These are phyloP conservation scores for Vigna angularis DNA, from an alignment of 306 rosid species.

Conservation along the genomic window DNA sequence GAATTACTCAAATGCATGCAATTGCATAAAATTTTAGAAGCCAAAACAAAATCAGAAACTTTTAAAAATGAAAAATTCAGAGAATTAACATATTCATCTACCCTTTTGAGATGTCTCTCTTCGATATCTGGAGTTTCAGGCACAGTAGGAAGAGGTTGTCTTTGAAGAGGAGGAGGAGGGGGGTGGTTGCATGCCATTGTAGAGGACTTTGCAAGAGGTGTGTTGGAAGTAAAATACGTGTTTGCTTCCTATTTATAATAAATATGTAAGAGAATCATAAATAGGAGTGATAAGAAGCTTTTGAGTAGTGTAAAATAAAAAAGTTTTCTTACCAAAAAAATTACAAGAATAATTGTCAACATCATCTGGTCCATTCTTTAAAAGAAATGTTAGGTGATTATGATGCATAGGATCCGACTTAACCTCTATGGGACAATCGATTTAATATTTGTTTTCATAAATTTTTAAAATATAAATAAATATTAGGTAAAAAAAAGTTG, in stretches of 20 bases:
- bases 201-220: neutral
- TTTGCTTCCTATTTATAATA: neutral
- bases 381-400: too few species aligned
- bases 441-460: too few species aligned
- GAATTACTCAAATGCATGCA: neutral
- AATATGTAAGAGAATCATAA: neutral
- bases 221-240: neutral
- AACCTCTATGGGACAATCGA: too few species aligned
- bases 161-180: neutral
- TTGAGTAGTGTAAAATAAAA: neutral
- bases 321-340: too few species aligned
- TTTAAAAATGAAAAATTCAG: neutral
- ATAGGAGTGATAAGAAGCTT: neutral
- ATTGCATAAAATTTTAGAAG: neutral
- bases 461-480: too few species aligned
- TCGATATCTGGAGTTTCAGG: neutral
- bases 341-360: neutral
- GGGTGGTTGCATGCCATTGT: neutral
- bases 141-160: neutral
- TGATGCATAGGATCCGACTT: too few species aligned
- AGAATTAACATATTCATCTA: neutral
- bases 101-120: neutral
- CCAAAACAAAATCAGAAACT: neutral
- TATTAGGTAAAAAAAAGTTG: too few species aligned
- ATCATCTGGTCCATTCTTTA: too few species aligned